These are phyloP conservation scores for Hemisphaericaspora lyxosophila DNA, from an alignment of 1,139 yeast species.

Conservation along the genomic window DNA sequence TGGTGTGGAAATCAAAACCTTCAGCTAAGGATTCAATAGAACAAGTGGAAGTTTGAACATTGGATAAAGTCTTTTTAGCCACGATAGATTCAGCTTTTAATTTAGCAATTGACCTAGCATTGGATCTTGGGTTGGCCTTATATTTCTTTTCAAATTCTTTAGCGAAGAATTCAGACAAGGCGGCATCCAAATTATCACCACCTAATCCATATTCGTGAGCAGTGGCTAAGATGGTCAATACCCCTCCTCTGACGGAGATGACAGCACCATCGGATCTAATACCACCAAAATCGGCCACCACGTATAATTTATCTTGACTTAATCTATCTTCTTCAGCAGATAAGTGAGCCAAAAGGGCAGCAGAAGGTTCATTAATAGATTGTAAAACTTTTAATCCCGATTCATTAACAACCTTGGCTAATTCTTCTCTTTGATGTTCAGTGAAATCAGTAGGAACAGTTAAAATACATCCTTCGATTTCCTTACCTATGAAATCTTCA, in stretches of 20 bases:
- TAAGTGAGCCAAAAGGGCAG: conserved; percentile 83
- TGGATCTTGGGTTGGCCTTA: conserved; percentile 76
- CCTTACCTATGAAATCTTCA: conserved; percentile 83
- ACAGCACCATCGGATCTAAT: conserved; percentile 96
- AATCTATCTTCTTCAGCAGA: conserved; percentile 54
- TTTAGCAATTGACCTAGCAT: conserved; percentile 85
- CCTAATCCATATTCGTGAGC: conserved; percentile 82
- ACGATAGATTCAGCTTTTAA: conserved; percentile 79
- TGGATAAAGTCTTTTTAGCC: conserved; percentile 89
- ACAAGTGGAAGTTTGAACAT: conserved; percentile 84
- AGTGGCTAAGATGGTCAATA: conserved; percentile 84
- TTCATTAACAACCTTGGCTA: conserved; percentile 59
- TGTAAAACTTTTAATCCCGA: conserved; percentile 84
- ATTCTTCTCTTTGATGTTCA: conserved; percentile 66
- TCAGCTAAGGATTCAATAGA: conserved; percentile 94
- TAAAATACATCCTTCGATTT: conserved; percentile 79
- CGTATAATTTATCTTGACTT: conserved; percentile 73
- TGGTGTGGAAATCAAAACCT: conserved; percentile 89
- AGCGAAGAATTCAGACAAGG: conserved; percentile 80
- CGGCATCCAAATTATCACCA: conserved; percentile 81
- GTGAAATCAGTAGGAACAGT: conserved; percentile 90
- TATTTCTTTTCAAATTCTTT: conserved; percentile 91
- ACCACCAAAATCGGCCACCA: conserved; percentile 97
- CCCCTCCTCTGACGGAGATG: conserved; percentile 89
- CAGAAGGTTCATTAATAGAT: conserved; percentile 88